phyloP scores from a whole-genome alignment of 2,329 filamentous ascomycete genomes.

The Pseudocercospora vitis region DNA sequence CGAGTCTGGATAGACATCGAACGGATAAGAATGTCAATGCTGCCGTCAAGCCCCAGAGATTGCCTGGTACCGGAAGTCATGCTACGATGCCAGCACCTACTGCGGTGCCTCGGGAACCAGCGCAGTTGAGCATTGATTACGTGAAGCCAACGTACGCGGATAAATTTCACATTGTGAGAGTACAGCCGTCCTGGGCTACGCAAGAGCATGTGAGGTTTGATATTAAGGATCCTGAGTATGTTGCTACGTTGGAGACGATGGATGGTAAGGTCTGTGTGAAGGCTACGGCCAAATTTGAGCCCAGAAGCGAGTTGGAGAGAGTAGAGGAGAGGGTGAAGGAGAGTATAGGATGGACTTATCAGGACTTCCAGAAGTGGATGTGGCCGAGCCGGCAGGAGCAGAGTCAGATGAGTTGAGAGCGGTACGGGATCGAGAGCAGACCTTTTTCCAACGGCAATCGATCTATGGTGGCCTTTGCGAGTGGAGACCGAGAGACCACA shows the following conservation, averaged over 20 bases:
- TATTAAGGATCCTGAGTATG: conserved; percentile 47
- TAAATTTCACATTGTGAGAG: conserved; percentile 63
- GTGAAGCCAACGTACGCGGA: conserved; percentile 59
- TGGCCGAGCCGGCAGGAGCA: conserved; percentile 35
- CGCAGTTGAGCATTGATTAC: conserved; percentile 57
- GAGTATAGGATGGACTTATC: conserved; percentile 27
- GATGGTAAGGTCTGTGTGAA: conserved; percentile 59
- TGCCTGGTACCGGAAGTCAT: conserved; percentile 36
- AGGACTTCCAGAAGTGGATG: conserved; percentile 37
- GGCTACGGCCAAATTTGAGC: conserved; percentile 43
- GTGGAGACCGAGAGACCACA: too few species aligned
- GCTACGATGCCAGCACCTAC: conserved; percentile 31
- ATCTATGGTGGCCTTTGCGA: too few species aligned
- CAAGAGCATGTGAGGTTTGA: conserved; percentile 28
- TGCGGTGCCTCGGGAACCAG: conserved; percentile 34
- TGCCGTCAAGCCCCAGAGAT: conserved; percentile 33
- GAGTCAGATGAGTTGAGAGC: not conserved
- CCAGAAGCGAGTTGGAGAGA: conserved; percentile 25
- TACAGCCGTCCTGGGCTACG: conserved; percentile 39
- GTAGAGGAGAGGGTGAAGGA: conserved; percentile 27
- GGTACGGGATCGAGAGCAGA: too few species aligned
- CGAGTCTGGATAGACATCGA: conserved; percentile 49
- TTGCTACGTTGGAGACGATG: conserved; percentile 55
- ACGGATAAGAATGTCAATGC: conserved; percentile 17
- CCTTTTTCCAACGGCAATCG: too few species aligned